Conservation (phyloP, 306 rosid species). For the Castanopsis chinensis region DNA sequence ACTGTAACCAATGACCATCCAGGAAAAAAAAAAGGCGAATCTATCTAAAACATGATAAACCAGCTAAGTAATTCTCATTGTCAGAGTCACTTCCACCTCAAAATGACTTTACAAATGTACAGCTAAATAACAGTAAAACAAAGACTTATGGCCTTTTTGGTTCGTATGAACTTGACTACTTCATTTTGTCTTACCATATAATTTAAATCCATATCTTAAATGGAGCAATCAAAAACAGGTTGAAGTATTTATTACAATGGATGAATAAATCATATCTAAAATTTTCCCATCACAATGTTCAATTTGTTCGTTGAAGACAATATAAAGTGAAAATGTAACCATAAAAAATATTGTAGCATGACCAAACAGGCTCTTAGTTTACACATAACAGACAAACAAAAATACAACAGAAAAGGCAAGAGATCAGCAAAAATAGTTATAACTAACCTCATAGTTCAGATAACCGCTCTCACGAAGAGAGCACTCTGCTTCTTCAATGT, state of each 20-base stretch:
- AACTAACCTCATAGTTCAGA: conserved; percentile 84
- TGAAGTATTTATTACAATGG: background rate
- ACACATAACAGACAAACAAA: background rate
- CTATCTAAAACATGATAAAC: background rate
- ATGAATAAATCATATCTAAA: background rate
- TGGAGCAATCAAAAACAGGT: background rate
- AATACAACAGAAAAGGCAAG: conserved; percentile 8
- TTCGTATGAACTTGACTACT: background rate
- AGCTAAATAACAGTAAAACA: background rate
- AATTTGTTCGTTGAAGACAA: background rate
- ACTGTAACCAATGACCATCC: too few species aligned
- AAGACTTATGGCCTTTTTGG: background rate
- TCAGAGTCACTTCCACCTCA: background rate
- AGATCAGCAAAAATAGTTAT: background rate
- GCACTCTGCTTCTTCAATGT: conserved; percentile 91
- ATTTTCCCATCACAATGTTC: background rate
- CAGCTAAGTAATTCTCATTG: background rate
- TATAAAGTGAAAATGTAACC: background rate
- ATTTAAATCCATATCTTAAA: background rate
- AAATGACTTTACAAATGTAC: background rate
- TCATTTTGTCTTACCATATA: background rate
- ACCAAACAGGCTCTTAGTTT: background rate
- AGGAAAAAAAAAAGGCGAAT: too few species aligned
- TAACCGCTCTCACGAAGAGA: conserved; percentile 95
- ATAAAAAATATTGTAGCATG: background rate